These are phyloP conservation scores for Cicer yamashitae DNA, from an alignment of 306 rosid genomes.

Conservation along the genomic window DNA sequence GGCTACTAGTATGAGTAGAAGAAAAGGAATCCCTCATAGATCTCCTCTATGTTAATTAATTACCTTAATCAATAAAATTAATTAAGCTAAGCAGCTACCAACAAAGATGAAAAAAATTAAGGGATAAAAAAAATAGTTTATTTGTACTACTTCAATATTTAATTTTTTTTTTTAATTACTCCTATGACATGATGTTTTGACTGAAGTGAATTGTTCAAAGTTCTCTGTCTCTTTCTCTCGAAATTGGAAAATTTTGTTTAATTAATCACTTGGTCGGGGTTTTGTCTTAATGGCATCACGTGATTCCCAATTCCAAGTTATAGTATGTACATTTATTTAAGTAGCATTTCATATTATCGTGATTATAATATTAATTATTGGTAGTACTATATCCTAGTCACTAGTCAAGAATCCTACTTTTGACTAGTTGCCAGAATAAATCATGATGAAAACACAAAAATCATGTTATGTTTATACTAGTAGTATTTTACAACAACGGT, in stretches of 20 bases:
- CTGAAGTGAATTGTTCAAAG: conserved; percentile 63
- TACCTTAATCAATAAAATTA: conserved; percentile 29
- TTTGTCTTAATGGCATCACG: conserved; percentile 98
- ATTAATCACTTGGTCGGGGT: conserved; percentile 95
- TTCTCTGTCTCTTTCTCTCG: conserved; percentile 44
- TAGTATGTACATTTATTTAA: conserved; percentile 57
- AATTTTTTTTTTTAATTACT: conserved; percentile 15
- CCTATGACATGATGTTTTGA: conserved; percentile 56
- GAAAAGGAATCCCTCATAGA: conserved; percentile 96
- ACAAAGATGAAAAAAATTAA: neutral
- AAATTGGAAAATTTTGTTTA: conserved; percentile 59
- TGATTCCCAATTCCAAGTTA: conserved; percentile 95
- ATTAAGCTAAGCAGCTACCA: conserved; percentile 17
- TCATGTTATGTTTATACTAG: neutral
- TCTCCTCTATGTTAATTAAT: conserved; percentile 75
- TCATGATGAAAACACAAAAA: neutral
- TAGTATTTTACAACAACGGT: neutral
- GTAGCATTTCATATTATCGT: neutral
- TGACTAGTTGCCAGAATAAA: conserved; percentile 38
- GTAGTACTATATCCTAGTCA: conserved; percentile 42
- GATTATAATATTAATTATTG: conserved; percentile 43
- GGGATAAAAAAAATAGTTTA: neutral
- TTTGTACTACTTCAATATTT: conserved; percentile 31
- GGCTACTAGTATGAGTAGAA: conserved; percentile 85
- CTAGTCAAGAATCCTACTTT: conserved; percentile 46